Conservation (phyloP, 352 stramenopile genomes). For the Blastocystis hominis region DNA sequence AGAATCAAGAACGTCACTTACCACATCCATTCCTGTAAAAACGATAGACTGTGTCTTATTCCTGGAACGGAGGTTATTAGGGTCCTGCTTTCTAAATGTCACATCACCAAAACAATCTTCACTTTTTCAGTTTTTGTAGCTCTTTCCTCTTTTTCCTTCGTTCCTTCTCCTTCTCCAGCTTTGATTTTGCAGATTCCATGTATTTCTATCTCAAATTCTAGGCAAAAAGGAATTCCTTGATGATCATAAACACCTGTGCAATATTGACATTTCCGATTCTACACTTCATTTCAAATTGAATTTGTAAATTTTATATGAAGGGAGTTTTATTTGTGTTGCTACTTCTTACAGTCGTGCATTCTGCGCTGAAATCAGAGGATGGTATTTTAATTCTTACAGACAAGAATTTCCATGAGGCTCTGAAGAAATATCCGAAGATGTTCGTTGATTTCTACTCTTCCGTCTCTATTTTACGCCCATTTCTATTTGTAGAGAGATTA, state of each 20-base stretch:
- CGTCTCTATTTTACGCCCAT: background rate
- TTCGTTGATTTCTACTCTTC: conserved; percentile 47
- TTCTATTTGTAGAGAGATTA: background rate
- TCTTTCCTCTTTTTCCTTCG: conserved; percentile 25
- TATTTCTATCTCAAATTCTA: background rate
- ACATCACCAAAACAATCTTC: background rate
- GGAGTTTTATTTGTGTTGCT: background rate
- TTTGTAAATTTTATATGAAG: background rate
- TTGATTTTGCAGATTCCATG: background rate
- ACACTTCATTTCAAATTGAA: background rate
- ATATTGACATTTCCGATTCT: background rate
- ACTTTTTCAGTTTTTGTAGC: conserved; percentile 35
- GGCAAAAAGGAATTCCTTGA: background rate
- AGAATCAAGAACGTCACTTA: background rate
- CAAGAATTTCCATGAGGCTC: background rate
- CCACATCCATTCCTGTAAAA: background rate
- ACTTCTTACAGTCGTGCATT: background rate
- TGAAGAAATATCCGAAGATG: conserved; percentile 5
- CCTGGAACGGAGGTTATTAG: background rate
- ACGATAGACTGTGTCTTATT: background rate
- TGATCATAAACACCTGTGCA: background rate
- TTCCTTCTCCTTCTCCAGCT: conserved; percentile 30
- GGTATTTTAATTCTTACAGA: conserved; percentile 27
- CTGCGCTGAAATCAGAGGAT: conserved; percentile 5
- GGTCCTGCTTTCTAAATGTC: conserved; percentile 3